phyloP scores from a whole-genome alignment of 2,329 filamentous ascomycete genomes.

The Nemania sp. region DNA sequence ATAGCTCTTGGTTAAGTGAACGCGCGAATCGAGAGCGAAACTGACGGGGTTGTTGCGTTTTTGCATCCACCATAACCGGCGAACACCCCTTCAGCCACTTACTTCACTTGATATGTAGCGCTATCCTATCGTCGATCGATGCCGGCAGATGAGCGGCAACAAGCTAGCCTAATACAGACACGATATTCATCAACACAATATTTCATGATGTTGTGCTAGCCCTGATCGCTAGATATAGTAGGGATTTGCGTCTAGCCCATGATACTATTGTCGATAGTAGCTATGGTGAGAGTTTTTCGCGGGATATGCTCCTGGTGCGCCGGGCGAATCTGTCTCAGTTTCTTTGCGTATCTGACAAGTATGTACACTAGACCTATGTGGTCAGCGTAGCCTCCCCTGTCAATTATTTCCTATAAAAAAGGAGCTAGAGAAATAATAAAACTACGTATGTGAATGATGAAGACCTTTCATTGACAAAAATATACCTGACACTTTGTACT shows the following conservation, averaged over 20 bases:
- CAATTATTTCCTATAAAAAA: neutral
- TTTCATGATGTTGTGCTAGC: neutral
- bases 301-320: neutral
- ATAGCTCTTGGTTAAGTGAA: too few species aligned
- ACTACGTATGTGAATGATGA: neutral
- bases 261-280: neutral
- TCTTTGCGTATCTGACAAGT: neutral
- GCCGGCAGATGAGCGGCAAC: neutral
- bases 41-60: neutral
- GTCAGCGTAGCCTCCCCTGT: neutral
- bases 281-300: neutral
- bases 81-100: slow-evolving; percentile 2
- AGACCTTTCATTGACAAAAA: too few species aligned
- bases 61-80: neutral
- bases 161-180: slow-evolving; percentile 2
- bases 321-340: neutral
- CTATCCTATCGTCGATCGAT: too few species aligned
- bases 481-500: too few species aligned
- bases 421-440: neutral
- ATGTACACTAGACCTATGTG: too few species aligned
- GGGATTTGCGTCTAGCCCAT: slow-evolving; percentile 1
- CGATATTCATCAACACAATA: neutral
- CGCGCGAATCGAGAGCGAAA: too few species aligned
- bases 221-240: slow-evolving; percentile 3
- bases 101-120: slow-evolving; percentile 5